phyloP scores from a whole-genome alignment of 257 asterid species.

The Salvia miltiorrhiza region DNA sequence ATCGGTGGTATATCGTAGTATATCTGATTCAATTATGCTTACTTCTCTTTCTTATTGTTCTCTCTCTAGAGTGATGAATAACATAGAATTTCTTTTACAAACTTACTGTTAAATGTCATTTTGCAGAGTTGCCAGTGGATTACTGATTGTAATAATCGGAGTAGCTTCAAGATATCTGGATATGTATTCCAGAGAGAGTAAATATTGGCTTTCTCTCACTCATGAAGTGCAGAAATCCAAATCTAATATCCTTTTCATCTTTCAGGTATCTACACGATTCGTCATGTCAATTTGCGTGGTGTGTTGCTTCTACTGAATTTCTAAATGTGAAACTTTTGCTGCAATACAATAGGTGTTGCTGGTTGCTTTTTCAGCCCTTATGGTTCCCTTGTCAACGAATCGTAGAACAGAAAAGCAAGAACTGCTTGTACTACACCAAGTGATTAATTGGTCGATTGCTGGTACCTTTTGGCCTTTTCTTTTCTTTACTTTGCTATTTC shows the following conservation, averaged over 20 bases:
- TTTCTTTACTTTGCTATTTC: not conserved
- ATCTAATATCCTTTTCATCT: conserved; percentile 57
- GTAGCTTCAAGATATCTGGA: conserved; percentile 59
- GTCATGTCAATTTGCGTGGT: conserved; percentile 11
- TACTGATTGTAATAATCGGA: conserved; percentile 65
- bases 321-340: conserved; percentile 15
- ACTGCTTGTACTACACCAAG: conserved; percentile 73
- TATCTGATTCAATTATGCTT: too few species aligned
- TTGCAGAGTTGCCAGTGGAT: conserved; percentile 63
- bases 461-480: conserved; percentile 45
- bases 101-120: conserved; percentile 13
- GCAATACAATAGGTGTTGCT: conserved; percentile 52
- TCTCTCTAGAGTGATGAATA: too few species aligned
- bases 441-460: conserved; percentile 84
- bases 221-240: conserved; percentile 44
- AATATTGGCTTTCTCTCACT: conserved; percentile 50
- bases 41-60: too few species aligned
- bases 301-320: conserved; percentile 13
- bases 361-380: conserved; percentile 68
- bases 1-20: too few species aligned
- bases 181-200: conserved; percentile 44
- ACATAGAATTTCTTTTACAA: too few species aligned
- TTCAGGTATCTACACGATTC: conserved; percentile 57
- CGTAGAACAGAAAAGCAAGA: conserved; percentile 89
- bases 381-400: conserved; percentile 87